Percentiles rank a stretch among this genome's conserved stretches.
phyloP scores from a whole-genome alignment of 208 protist species.

The Leishmania martiniquensis region DNA sequence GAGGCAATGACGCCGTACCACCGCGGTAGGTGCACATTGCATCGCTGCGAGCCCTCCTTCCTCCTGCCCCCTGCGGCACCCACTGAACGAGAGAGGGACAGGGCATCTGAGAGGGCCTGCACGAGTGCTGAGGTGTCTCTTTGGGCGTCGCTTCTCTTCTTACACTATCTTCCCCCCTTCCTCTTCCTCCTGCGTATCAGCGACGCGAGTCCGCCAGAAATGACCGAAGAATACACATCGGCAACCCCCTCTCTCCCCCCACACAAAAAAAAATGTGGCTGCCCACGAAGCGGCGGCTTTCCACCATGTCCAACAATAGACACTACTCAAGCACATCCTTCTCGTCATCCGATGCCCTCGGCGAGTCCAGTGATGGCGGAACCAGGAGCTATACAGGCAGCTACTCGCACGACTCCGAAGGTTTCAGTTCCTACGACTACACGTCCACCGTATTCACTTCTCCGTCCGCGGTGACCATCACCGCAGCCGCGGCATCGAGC shows the following conservation, averaged over 20 bases:
- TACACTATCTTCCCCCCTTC: not conserved
- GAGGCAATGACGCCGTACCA: not conserved
- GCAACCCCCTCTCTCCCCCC: not conserved
- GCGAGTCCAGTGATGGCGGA: not conserved
- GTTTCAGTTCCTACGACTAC: conserved; percentile 6
- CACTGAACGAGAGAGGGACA: not conserved
- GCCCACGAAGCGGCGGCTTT: not conserved
- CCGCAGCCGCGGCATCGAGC: not conserved
- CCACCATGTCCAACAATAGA: not conserved
- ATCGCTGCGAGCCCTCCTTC: not conserved
- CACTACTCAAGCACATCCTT: not conserved
- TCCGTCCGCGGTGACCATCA: too few species aligned
- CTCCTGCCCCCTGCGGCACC: not conserved
- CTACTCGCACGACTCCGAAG: conserved; percentile 17
- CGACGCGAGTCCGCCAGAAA: not conserved
- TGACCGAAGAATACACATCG: not conserved
- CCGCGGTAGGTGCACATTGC: not conserved
- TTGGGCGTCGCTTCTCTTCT: not conserved
- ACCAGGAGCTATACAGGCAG: not conserved
- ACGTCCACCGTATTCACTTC: conserved; percentile 2
- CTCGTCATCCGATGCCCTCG: conserved; percentile 6
- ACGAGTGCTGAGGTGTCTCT: not conserved
- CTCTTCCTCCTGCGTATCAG: not conserved
- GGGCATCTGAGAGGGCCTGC: not conserved
- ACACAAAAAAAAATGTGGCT: not conserved